Conservation (phyloP, 768 basidiomycete genomes). For the Phaffia tasmanica region DNA sequence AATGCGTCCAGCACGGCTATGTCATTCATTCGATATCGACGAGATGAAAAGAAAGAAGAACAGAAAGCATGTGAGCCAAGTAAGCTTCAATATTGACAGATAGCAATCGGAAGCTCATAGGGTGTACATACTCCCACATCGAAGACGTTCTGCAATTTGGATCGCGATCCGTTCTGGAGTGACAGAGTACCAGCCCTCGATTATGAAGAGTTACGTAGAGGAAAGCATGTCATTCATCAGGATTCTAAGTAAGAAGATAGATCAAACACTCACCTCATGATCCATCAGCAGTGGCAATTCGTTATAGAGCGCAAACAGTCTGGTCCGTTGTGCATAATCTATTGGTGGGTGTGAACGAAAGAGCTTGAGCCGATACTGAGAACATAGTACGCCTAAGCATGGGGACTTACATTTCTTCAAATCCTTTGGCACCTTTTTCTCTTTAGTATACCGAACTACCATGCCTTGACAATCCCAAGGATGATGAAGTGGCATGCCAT, state of each 20-base stretch:
- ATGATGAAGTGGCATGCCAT: constrained; percentile 23
- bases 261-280: constrained; percentile 29
- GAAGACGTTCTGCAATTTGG: constrained; percentile 84
- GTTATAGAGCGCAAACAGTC: constrained; percentile 48
- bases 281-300: neutral
- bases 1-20: constrained; percentile 76
- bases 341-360: neutral
- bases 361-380: constrained; percentile 1
- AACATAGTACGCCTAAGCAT: neutral
- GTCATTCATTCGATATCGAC: no score
- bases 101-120: constrained; percentile 21
- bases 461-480: constrained; percentile 56
- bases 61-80: neutral
- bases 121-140: constrained; percentile 27
- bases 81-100: neutral
- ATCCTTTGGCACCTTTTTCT: constrained; percentile 59
- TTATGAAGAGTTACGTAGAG: constrained; percentile 64
- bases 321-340: constrained; percentile 80
- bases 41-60: constrained; percentile 46
- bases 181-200: constrained; percentile 96
- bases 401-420: constrained; percentile 29
- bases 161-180: constrained; percentile 86
- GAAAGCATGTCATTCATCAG: constrained; percentile 17
- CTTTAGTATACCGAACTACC: constrained; percentile 57
- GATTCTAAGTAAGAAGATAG: constrained; percentile 56